Percentiles rank a stretch among this genome's conserved stretches.
Conservation (phyloP, 2,329 filamentous ascomycete species). For the Neopestalotiopsis sp. region DNA sequence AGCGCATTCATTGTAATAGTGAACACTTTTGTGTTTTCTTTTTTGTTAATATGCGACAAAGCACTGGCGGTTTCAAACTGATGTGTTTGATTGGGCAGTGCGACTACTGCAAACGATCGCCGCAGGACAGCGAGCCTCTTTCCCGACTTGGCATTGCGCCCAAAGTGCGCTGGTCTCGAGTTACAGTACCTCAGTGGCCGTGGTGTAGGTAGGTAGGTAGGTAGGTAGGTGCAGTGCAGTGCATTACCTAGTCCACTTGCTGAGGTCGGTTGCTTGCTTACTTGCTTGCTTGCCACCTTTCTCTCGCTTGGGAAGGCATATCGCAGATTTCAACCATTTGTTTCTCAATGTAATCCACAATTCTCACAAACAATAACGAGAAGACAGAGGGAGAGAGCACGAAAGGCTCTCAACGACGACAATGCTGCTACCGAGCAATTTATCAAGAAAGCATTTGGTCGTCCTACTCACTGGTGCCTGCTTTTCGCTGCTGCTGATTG, state of each 20-base stretch:
- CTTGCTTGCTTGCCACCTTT: neutral
- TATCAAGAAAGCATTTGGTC: conserved; percentile 11
- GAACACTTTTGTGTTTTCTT: neutral
- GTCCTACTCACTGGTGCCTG: conserved; percentile 3
- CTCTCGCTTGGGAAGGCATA: neutral
- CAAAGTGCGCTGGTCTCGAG: no score
- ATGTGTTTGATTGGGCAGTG: neutral
- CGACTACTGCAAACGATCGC: neutral
- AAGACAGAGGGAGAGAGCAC: neutral
- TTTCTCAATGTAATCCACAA: neutral
- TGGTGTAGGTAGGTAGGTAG: no score
- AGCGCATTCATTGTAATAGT: no score
- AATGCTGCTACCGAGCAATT: neutral
- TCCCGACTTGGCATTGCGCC: neutral
- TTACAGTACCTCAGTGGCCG: no score
- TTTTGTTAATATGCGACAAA: neutral
- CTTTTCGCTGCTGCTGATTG: conserved; percentile 14
- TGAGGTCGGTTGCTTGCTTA: no score
- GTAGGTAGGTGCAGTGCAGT: no score
- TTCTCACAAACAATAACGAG: neutral
- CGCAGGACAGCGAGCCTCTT: neutral
- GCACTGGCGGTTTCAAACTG: neutral
- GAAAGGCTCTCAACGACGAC: neutral
- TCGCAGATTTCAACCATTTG: neutral
- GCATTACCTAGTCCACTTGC: no score